These are phyloP conservation scores for Pontederia paniculata DNA, from an alignment of 176 grass and related monocot species.

Conservation along the genomic window DNA sequence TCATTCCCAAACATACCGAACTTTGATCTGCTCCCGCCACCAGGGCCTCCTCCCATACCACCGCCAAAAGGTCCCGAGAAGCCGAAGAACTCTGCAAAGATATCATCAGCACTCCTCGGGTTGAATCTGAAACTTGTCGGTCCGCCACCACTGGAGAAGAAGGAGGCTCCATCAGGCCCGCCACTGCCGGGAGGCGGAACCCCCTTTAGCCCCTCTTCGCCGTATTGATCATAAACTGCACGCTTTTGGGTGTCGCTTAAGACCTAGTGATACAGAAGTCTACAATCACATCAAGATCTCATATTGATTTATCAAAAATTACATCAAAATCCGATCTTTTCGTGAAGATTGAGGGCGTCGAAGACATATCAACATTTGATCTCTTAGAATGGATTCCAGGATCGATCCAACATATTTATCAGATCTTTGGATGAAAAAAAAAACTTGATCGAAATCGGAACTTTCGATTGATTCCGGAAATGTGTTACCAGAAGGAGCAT, in stretches of 20 bases:
- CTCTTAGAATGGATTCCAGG: too few species aligned
- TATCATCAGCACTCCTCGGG: constrained; percentile 58
- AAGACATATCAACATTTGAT: too few species aligned
- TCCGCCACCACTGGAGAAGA: constrained; percentile 30
- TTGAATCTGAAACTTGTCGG: constrained; percentile 55
- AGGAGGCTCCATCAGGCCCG: constrained; percentile 30
- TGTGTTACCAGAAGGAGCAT: too few species aligned
- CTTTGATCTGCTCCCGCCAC: constrained; percentile 39
- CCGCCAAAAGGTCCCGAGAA: constrained; percentile 39
- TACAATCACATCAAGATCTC: neutral
- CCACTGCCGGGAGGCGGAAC: constrained; percentile 43
- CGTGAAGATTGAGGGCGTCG: too few species aligned
- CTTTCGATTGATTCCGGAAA: too few species aligned
- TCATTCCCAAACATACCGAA: constrained; percentile 46
- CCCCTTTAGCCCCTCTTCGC: constrained; percentile 82
- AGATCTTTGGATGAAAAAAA: too few species aligned
- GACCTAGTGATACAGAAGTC: constrained; percentile 41
- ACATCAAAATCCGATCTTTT: too few species aligned
- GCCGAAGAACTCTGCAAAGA: constrained; percentile 80
- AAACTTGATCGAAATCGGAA: too few species aligned
- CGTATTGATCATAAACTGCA: constrained; percentile 74
- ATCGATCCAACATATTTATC: too few species aligned
- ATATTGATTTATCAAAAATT: too few species aligned
- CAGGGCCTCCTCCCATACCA: constrained; percentile 14
- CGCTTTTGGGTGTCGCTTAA: constrained; percentile 85